phyloP scores from a whole-genome alignment of 306 rosid genomes.

The Vigna hirtella region DNA sequence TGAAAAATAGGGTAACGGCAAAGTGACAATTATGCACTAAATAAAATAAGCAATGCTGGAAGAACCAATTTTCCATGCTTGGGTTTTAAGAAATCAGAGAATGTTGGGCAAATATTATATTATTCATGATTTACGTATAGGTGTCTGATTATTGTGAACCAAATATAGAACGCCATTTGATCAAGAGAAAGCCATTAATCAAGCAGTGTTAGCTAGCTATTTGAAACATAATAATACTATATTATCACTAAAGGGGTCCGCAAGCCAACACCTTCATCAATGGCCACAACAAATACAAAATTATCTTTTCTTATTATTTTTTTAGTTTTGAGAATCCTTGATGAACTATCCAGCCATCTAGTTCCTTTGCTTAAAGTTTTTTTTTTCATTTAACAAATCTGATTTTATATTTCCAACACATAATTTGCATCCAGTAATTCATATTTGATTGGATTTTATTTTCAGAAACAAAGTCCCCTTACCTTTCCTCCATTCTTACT shows the following conservation, averaged over 20 bases:
- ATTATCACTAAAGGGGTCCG: constrained; percentile 40
- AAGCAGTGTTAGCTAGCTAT: constrained; percentile 44
- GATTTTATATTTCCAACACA: too few relatives aligned
- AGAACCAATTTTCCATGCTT: constrained; percentile 21
- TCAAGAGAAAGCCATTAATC: constrained; percentile 60
- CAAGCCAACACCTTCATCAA: constrained; percentile 20
- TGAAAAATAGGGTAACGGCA: constrained; percentile 35
- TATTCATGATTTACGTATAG: constrained; percentile 29
- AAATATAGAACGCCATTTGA: constrained; percentile 21
- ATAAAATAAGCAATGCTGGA: constrained; percentile 42
- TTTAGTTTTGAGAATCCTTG: too few relatives aligned
- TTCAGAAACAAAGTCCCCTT: too few relatives aligned
- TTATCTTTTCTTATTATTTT: neutral
- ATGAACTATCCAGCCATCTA: too few relatives aligned
- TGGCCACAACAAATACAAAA: constrained; percentile 24
- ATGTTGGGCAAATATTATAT: constrained; percentile 46
- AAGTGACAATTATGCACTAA: constrained; percentile 34
- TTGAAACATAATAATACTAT: constrained; percentile 32
- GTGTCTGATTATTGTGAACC: constrained; percentile 43
- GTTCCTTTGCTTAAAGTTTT: too few relatives aligned
- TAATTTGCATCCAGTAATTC: too few relatives aligned
- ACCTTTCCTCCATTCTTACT: too few relatives aligned
- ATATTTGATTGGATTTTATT: too few relatives aligned
- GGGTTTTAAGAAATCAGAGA: constrained; percentile 44
- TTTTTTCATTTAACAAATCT: too few relatives aligned